phyloP scores from a whole-genome alignment of 2,329 filamentous ascomycete genomes.

The Diaporthe eres region DNA sequence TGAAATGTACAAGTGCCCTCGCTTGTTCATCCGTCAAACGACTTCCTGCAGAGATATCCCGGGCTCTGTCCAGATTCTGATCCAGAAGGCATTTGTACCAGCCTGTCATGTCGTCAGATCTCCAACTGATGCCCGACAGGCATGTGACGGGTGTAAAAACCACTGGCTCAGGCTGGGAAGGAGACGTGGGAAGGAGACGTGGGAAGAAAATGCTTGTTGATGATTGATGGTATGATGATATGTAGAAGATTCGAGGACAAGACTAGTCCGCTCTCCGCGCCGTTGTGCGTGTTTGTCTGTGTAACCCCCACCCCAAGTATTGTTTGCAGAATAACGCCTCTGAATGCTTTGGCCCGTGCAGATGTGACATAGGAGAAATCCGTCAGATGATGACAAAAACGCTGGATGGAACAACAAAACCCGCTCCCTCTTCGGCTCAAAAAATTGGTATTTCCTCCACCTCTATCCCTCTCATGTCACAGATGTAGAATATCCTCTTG shows the following conservation, averaged over 20 bases:
- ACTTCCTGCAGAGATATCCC: not conserved
- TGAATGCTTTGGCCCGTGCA: conserved; percentile 37
- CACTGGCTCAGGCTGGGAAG: not conserved
- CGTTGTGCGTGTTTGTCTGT: conserved; percentile 7
- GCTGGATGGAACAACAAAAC: conserved; percentile 9
- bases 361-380: conserved; percentile 36
- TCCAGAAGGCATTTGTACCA: not conserved
- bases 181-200: no score
- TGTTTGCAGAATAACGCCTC: conserved; percentile 30
- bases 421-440: conserved; percentile 10
- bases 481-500: conserved; percentile 34
- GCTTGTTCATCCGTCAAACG: not conserved
- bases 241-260: conserved; percentile 6
- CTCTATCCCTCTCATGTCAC: conserved; percentile 15
- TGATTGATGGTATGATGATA: conserved; percentile 32
- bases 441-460: conserved; percentile 32
- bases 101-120: no score
- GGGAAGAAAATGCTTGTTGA: not conserved
- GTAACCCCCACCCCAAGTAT: not conserved
- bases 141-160: not conserved
- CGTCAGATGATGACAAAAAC: conserved; percentile 34
- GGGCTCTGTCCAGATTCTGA: not conserved
- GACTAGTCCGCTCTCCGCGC: conserved; percentile 18
- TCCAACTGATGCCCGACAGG: no score
- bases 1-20: not conserved